A percentile compares a stretch with the other conserved stretches of the same genome.
Conservation (phyloP, 176 grass and related monocot species). For the Pharus latifolius region DNA sequence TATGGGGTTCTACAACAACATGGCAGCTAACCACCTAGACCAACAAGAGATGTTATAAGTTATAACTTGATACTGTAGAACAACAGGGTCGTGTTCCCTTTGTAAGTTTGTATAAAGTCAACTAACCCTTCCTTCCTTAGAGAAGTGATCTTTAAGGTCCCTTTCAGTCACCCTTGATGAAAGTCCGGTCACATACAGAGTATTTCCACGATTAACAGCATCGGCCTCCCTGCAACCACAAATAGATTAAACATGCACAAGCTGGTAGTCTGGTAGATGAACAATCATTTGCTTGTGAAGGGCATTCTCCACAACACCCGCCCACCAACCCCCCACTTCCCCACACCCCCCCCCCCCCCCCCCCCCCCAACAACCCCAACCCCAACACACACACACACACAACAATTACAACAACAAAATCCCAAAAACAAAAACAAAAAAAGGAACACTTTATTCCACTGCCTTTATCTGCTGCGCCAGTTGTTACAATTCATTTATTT, state of each 20-base stretch:
- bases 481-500: not conserved
- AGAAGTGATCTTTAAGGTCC: conserved; percentile 57
- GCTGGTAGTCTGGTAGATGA: not conserved
- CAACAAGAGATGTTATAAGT: not conserved
- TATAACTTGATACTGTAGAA: not conserved
- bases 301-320: too few relatives aligned
- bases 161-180: conserved; percentile 60
- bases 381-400: too few relatives aligned
- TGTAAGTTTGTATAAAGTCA: not conserved
- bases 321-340: too few relatives aligned
- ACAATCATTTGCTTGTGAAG: not conserved
- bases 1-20: conserved; percentile 67
- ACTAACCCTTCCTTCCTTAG: conserved; percentile 63
- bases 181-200: conserved; percentile 63
- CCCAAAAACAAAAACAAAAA: too few relatives aligned
- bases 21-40: conserved; percentile 43
- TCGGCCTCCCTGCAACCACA: conserved; percentile 26
- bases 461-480: not conserved
- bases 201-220: conserved; percentile 49
- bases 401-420: too few relatives aligned
- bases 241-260: not conserved
- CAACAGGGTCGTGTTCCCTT: too few relatives aligned
- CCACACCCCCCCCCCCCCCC: too few relatives aligned
- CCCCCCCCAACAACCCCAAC: too few relatives aligned
- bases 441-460: not conserved